These are phyloP conservation scores for Macrotyloma uniflorum DNA, from an alignment of 306 rosid genomes.

Conservation along the genomic window DNA sequence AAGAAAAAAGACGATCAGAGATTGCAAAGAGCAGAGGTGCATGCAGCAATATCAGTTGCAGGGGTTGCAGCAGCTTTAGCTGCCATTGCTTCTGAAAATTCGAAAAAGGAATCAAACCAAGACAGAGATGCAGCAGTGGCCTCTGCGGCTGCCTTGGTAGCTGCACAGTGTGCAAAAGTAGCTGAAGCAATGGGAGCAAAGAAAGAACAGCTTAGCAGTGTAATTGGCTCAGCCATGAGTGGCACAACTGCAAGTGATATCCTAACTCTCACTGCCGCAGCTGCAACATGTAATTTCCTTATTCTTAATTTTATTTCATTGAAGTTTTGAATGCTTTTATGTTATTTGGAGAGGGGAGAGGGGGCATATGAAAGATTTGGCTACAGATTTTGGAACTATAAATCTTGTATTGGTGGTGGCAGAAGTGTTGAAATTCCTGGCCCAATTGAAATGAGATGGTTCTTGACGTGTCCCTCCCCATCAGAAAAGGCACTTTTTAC, in stretches of 20 bases:
- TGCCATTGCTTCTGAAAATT: slow-evolving; percentile 72
- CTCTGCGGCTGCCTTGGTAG: slow-evolving; percentile 89
- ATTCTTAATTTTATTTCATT: neutral
- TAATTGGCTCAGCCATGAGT: slow-evolving; percentile 74
- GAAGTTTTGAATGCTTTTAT: neutral
- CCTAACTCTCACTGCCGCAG: slow-evolving; percentile 88
- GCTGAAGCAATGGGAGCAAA: slow-evolving; percentile 97
- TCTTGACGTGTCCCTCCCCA: slow-evolving; percentile 16
- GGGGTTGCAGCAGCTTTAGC: slow-evolving; percentile 98
- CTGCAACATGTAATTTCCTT: slow-evolving; percentile 69
- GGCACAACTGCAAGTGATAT: slow-evolving; percentile 71
- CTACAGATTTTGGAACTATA: slow-evolving; percentile 20
- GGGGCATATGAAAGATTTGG: neutral
- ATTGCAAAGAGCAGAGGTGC: slow-evolving; percentile 82
- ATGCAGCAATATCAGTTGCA: slow-evolving; percentile 90
- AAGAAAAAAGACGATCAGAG: slow-evolving; percentile 78
- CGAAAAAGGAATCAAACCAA: slow-evolving; percentile 45
- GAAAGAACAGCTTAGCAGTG: slow-evolving; percentile 63
- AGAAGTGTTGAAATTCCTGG: slow-evolving; percentile 15
- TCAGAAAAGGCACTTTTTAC: slow-evolving; percentile 10
- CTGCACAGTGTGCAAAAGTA: slow-evolving; percentile 85
- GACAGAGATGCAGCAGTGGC: slow-evolving; percentile 80
- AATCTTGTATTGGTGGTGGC: neutral
- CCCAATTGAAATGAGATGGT: slow-evolving; percentile 1
- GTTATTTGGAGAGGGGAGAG: neutral